Base-by-base conservation (phyloP, 192 early-diverging fungal species). In the Geranomyces variabilis region DNA sequence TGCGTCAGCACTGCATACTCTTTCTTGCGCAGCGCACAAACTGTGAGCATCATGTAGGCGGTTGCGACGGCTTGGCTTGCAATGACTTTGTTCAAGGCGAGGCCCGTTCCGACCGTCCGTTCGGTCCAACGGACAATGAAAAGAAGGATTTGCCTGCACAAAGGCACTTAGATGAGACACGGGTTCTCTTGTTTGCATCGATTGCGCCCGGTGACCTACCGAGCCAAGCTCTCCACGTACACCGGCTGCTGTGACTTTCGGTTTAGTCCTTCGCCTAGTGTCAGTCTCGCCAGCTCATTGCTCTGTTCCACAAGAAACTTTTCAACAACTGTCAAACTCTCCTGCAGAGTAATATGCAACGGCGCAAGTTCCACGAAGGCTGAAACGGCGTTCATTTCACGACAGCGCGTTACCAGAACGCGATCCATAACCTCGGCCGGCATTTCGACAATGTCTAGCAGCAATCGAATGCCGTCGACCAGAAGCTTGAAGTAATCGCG, bases 391-490 rank as follows among this genome's bases (percentile, higher is more conserved):
- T 83, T 78, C 70, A 81, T 85, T 62, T 86, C 84, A 3, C 67
- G 30, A 63, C 75, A 85, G 5, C 84, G 66, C 21, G 41, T 56
- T 24, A 43, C 59, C 9, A 83, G 61, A 22, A 86, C 63, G 29
- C 70, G 66, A 64, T 83, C 80, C 64, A 91, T 82, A 19, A 89
- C 74, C 17, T 60, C 55, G 12, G 80, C 55, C 0, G 84, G 83
- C 29, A 93, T 83, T 2, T 84, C 77, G 5, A 84, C 82, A 12
- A 69, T 59, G 19, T 83, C 75, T 19, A 83, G 81, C 17, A 92
- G 64, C 5, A 56, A 73, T n/a, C 60, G 55, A 26, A 91, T 67
- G 7, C 86, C 88, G 36, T 79, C 57, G n/a, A 75, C 59, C n/a
- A 82, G 33, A 15, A 66, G 73, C 10, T 67, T 71, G 66, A 84